A percentile compares a stretch with the other conserved stretches of the same genome.
phyloP scores from a whole-genome alignment of 1,284 basidiomycete genomes.

The Pseudozyma thailandica region DNA sequence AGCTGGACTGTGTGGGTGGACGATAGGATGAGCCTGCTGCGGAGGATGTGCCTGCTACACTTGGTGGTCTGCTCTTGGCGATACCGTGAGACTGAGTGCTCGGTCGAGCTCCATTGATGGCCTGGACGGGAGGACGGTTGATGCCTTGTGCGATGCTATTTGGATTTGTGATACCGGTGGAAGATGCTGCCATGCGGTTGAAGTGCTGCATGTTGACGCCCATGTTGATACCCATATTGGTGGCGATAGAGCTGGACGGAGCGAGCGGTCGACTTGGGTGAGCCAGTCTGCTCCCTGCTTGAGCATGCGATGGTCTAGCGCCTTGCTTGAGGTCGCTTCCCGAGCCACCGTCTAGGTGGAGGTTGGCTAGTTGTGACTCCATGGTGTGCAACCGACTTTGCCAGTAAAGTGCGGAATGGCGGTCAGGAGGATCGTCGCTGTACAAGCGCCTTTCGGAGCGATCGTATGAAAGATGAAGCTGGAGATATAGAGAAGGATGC shows the following conservation, averaged over 20 bases:
- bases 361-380: slow-evolving; percentile 40
- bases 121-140: slow-evolving; percentile 17
- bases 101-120: slow-evolving; percentile 25
- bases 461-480: background rate
- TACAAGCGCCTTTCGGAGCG: too few relatives aligned
- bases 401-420: too few relatives aligned
- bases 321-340: slow-evolving; percentile 26
- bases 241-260: slow-evolving; percentile 37
- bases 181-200: slow-evolving; percentile 38
- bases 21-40: slow-evolving; percentile 16
- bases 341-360: slow-evolving; percentile 36
- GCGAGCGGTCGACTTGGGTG: slow-evolving; percentile 26
- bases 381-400: slow-evolving; percentile 16
- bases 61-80: slow-evolving; percentile 32
- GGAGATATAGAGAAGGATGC: background rate
- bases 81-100: slow-evolving; percentile 23
- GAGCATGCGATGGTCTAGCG: slow-evolving; percentile 19
- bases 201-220: slow-evolving; percentile 52
- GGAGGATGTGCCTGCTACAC: slow-evolving; percentile 15
- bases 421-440: too few relatives aligned
- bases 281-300: slow-evolving; percentile 7
- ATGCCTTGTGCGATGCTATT: slow-evolving; percentile 27
- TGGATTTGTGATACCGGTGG: slow-evolving; percentile 20
- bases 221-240: slow-evolving; percentile 46
- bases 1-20: slow-evolving; percentile 8